Conservation (phyloP, 2,329 filamentous ascomycete genomes). For the Aspergillus awamori region DNA sequence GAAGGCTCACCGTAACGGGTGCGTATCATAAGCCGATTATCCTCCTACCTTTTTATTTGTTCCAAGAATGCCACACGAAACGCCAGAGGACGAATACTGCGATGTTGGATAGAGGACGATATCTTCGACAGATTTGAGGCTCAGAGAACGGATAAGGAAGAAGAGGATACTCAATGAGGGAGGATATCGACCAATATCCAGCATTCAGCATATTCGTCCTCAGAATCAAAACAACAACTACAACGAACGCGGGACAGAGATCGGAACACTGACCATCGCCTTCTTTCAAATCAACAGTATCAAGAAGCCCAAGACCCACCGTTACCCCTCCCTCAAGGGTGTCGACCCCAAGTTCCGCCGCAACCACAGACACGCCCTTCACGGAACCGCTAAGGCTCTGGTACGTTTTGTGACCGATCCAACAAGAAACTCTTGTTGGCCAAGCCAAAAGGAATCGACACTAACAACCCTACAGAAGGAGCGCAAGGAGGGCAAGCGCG, state of each 20-base stretch:
- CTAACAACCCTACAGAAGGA: conserved; percentile 74
- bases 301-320: conserved; percentile 99
- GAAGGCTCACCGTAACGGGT: conserved; percentile 99
- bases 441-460: conserved; percentile 7
- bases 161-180: not conserved
- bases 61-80: not conserved
- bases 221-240: not conserved
- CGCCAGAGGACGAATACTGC: conserved; percentile 11
- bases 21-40: conserved; percentile 48
- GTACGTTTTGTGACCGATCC: conserved; percentile 59
- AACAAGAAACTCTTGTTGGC: not conserved
- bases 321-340: conserved; percentile 98
- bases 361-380: conserved; percentile 99
- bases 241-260: not conserved
- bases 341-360: conserved; percentile 99
- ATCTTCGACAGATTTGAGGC: not conserved
- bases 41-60: not conserved
- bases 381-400: conserved; percentile 97
- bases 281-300: conserved; percentile 64
- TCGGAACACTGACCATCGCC: conserved; percentile 25
- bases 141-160: not conserved
- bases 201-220: not conserved
- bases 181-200: conserved; percentile 5
- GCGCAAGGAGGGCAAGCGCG: conserved; percentile 93
- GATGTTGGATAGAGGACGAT: conserved; percentile 13